Evolutionary conservation across 352 stramenopile species (phyloP).

Genomic region (Phytophthora hibernalis): DNA sequence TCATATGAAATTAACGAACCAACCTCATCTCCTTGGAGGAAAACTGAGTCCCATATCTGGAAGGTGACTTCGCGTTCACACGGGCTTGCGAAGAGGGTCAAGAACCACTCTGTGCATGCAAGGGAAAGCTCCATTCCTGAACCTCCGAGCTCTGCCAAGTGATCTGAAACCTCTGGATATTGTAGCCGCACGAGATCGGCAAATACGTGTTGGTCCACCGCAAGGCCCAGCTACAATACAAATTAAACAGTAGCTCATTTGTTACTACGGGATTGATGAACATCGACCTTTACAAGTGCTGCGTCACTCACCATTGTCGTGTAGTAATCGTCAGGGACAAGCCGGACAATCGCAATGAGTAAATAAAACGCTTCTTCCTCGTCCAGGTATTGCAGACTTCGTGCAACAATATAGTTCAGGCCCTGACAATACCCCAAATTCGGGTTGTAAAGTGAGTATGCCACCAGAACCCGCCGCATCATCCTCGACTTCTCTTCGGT

Average conservation of each 20-base stretch:
- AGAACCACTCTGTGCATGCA: slow-evolving; percentile 89
- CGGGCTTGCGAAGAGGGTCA: slow-evolving; percentile 88
- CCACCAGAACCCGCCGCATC: slow-evolving; percentile 85
- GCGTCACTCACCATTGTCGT: slow-evolving; percentile 79
- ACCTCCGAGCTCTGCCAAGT: slow-evolving; percentile 72
- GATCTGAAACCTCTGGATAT: slow-evolving; percentile 70
- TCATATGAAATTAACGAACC: slow-evolving; percentile 5
- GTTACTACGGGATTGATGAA: slow-evolving; percentile 3
- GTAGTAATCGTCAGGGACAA: slow-evolving; percentile 90
- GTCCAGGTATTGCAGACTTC: slow-evolving; percentile 67
- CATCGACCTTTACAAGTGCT: neutral
- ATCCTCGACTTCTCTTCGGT: slow-evolving; percentile 71
- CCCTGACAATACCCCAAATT: slow-evolving; percentile 89
- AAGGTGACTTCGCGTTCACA: slow-evolving; percentile 77
- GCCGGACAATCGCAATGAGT: slow-evolving; percentile 75
- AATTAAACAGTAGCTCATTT: slow-evolving; percentile 1
- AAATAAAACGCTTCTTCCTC: slow-evolving; percentile 89
- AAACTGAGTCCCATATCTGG: slow-evolving; percentile 86
- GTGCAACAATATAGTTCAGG: slow-evolving; percentile 88
- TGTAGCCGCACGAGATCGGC: slow-evolving; percentile 83
- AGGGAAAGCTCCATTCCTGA: slow-evolving; percentile 88
- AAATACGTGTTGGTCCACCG: slow-evolving; percentile 91
- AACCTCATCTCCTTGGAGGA: slow-evolving; percentile 85
- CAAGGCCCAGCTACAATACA: slow-evolving; percentile 67
- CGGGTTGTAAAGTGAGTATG: slow-evolving; percentile 85